Conservation (phyloP, 306 rosid genomes). For the Rosa rugosa region DNA sequence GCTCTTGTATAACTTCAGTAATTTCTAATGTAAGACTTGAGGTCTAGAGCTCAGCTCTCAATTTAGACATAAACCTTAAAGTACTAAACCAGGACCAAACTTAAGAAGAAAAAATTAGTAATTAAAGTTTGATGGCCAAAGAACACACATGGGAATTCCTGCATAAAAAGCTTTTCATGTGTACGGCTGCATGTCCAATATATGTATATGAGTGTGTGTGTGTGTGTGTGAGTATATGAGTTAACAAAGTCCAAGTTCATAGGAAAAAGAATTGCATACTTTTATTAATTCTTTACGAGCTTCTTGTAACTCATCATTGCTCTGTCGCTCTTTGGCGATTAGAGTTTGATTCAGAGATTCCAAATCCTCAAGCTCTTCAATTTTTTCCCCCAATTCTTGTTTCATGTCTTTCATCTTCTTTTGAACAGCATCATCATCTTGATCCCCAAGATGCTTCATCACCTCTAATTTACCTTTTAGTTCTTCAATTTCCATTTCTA, state of each 20-base stretch:
- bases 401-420: constrained; percentile 78
- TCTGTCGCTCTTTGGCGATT: constrained; percentile 74
- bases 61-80: background rate
- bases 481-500: constrained; percentile 94
- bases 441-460: constrained; percentile 91
- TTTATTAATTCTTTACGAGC: constrained; percentile 76
- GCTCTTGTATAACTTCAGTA: background rate
- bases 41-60: background rate
- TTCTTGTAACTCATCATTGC: constrained; percentile 88
- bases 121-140: background rate
- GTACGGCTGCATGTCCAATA: too few relatives aligned
- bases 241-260: background rate
- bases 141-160: background rate
- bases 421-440: constrained; percentile 81
- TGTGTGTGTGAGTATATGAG: background rate
- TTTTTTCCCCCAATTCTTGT: constrained; percentile 52
- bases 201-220: background rate
- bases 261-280: constrained; percentile 36
- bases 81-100: background rate
- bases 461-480: constrained; percentile 87
- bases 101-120: background rate
- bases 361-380: constrained; percentile 48
- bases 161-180: background rate
- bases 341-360: constrained; percentile 59
- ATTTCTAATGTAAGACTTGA: background rate